Evolutionary conservation across 495 filamentous ascomycete genomes (phyloP), one percentile per base, ranked within the genome.

Genomic region (Lindgomyces ingoldianus): DNA sequence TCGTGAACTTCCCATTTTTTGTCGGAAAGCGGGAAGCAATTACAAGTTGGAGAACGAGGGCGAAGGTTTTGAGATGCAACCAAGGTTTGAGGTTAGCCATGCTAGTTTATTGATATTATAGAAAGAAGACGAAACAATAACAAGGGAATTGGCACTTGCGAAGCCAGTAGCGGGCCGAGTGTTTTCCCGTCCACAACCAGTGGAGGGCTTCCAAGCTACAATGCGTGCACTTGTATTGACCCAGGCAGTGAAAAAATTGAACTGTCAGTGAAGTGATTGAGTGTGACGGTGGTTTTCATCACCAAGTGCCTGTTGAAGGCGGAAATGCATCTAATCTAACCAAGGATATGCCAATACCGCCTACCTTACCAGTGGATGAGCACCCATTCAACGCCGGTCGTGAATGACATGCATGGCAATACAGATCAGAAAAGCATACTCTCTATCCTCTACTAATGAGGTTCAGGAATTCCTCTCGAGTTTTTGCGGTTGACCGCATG

Each of bases 401-500:
- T 36, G 30, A 16, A 47, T 24, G 19, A 29, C 9, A 57, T 57
- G n/a, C 49, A 46, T 64, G 44, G 27, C n/a, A n/a, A n/a, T 57
- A 57, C 30, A 57, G 8, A 47, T 48, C 3, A 24, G 19, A 49
- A 59, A 46, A 59, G 10, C 14, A 12, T 3, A 22, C 24, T 6
- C 46, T 8, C 46, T 65, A 68, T 47, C 29, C 64, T 70, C 87
- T 81, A 73, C 89, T 88, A 39, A 96, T 78, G 25, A 96, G 82
- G 46, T 85, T 93, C 70, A 96, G 76, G 72, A 98, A 98, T 76
- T 98, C 94, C 72, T 96, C 92, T 54, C 94, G 81, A 3, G 92
- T 96, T 80, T 93, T 96, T 33, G 91, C 91, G 71, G 89, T 93
- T 21, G 88, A 88, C 68, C 93, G 87, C 81, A 98, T 95, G 73